Conservation (phyloP, 2,329 filamentous ascomycete species). For the Paecilomyces dactylethromorphus region DNA sequence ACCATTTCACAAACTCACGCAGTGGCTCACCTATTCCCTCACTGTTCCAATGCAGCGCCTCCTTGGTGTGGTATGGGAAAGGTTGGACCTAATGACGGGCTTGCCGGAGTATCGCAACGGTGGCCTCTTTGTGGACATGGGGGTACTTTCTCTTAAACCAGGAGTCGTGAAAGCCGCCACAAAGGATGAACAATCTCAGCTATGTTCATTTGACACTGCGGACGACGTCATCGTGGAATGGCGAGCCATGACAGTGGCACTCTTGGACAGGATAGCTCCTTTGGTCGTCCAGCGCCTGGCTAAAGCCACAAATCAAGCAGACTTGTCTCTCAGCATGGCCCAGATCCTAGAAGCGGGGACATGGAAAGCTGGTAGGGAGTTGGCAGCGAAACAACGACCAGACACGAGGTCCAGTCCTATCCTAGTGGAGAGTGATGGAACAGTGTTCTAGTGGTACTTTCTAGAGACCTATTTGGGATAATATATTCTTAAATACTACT, state of each 20-base stretch:
- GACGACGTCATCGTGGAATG: slow-evolving; percentile 61
- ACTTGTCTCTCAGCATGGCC: slow-evolving; percentile 38
- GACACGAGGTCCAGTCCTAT: slow-evolving; percentile 31
- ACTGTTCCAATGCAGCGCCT: slow-evolving; percentile 58
- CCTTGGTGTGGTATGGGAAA: slow-evolving; percentile 46
- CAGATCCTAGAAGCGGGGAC: slow-evolving; percentile 50
- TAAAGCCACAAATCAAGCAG: slow-evolving; percentile 14
- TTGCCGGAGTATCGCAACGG: slow-evolving; percentile 82
- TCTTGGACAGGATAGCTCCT: slow-evolving; percentile 49
- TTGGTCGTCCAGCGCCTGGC: slow-evolving; percentile 41
- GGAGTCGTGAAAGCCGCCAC: slow-evolving; percentile 39
- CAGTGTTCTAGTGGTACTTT: slow-evolving; percentile 23
- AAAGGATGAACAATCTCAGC: slow-evolving; percentile 32
- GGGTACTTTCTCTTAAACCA: slow-evolving; percentile 46
- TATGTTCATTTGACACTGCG: slow-evolving; percentile 49
- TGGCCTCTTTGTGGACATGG: slow-evolving; percentile 59
- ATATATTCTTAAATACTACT: neutral
- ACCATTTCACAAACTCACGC: slow-evolving; percentile 47
- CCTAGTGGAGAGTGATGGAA: slow-evolving; percentile 33
- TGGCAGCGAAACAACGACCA: slow-evolving; percentile 27
- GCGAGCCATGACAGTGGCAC: slow-evolving; percentile 57
- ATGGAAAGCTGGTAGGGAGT: slow-evolving; percentile 43
- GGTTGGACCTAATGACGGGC: slow-evolving; percentile 55
- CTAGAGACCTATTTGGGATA: neutral
- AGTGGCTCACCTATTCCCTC: slow-evolving; percentile 65